phyloP scores from a whole-genome alignment of 345 rosid genomes.

The Noccaea caerulescens region DNA sequence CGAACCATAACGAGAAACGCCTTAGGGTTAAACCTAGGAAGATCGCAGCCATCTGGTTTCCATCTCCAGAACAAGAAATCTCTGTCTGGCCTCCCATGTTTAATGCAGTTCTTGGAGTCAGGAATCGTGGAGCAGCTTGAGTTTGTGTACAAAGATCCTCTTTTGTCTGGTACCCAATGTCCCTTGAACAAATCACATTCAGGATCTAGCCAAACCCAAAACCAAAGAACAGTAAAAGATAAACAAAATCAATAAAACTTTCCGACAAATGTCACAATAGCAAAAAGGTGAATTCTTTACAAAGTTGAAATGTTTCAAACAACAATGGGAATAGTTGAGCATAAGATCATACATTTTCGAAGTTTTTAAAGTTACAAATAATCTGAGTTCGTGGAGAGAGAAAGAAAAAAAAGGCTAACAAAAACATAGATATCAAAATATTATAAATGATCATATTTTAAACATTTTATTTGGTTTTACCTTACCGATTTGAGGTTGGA shows the following conservation, averaged over 20 bases:
- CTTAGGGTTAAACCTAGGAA: slow-evolving; percentile 65
- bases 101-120: slow-evolving; percentile 69
- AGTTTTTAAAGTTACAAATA: background rate
- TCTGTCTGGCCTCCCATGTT: slow-evolving; percentile 64
- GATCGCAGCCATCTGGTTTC: slow-evolving; percentile 76
- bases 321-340: background rate
- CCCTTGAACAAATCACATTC: slow-evolving; percentile 70
- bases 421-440: background rate
- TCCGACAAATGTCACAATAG: slow-evolving; percentile 1
- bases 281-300: background rate
- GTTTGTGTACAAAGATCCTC: slow-evolving; percentile 62
- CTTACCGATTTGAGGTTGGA: slow-evolving; percentile 44
- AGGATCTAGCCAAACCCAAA: slow-evolving; percentile 37
- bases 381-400: background rate
- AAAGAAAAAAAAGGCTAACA: background rate
- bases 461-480: slow-evolving; percentile 11
- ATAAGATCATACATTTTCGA: background rate
- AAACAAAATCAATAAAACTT: background rate
- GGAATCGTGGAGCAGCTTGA: slow-evolving; percentile 75
- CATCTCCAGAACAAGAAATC: slow-evolving; percentile 89
- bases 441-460: background rate
- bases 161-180: slow-evolving; percentile 64
- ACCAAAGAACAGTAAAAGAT: background rate
- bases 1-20: slow-evolving; percentile 56
- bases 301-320: background rate